Evolutionary conservation across 2,329 filamentous ascomycete genomes (phyloP).

Genomic region (Graphiopsis chlorocephala): DNA sequence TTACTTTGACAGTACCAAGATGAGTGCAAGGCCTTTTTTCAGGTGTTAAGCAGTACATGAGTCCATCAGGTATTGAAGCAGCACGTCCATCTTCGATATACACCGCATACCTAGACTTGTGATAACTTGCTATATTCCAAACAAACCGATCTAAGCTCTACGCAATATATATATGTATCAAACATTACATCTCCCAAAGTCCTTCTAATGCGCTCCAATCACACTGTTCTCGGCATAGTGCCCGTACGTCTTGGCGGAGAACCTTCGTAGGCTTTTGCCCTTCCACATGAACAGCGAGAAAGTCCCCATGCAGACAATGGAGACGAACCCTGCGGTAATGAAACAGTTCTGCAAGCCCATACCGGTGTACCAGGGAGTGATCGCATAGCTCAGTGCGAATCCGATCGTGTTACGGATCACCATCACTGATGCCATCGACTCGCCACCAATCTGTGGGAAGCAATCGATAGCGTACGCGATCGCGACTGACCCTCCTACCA

Average conservation of each 20-base stretch:
- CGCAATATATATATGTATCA: background rate
- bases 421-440: slow-evolving; percentile 49
- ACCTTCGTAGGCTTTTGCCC: slow-evolving; percentile 21
- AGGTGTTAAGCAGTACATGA: background rate
- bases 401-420: slow-evolving; percentile 49
- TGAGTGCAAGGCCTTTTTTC: rapidly evolving
- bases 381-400: slow-evolving; percentile 49
- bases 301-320: slow-evolving; percentile 21
- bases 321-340: slow-evolving; percentile 17
- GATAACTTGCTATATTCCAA: too few species aligned
- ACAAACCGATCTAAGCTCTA: background rate
- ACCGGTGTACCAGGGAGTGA: slow-evolving; percentile 44
- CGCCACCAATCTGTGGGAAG: slow-evolving; percentile 45
- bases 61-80: background rate
- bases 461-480: slow-evolving; percentile 46
- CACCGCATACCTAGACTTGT: background rate
- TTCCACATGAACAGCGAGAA: slow-evolving; percentile 24
- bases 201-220: background rate
- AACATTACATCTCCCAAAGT: background rate
- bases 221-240: background rate
- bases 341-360: slow-evolving; percentile 45
- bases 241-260: slow-evolving; percentile 3
- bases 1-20: background rate
- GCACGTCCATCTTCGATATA: background rate
- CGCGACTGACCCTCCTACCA: slow-evolving; percentile 38